Evolutionary conservation across 2,329 filamentous ascomycete genomes (phyloP), one percentile per base, ranked within the genome.

Genomic region (Cytospora piceicola): DNA sequence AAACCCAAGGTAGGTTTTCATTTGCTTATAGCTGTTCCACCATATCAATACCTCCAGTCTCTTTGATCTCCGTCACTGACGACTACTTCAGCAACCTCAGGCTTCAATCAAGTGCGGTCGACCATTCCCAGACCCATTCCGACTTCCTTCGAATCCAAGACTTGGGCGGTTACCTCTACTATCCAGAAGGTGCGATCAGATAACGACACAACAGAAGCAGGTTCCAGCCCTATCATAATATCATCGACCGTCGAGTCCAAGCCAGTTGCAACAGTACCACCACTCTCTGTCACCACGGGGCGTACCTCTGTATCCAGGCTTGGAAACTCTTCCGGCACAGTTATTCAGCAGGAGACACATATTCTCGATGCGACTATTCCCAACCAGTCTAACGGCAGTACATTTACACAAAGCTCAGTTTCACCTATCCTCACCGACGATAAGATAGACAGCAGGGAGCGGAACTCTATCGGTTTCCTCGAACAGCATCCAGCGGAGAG

Each of bases 171-270:
- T 24, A 36, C 51, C 9, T 64, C 65, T 11, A 61, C 65, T 12
- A 32, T 67, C 29, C 58, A 58, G n/a, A 61, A 58, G 39, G n/a
- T 65, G 22, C 59, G 56, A 54, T 58, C 17, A 46, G 46, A 51
- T 7, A 15, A 11, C 15, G 46, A 61, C 12, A 22, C 34, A 6
- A 15, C 32, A 2, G 14, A 22, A 30, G 34, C 29, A 17, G 30
- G 36, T 20, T 42, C 24, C 4, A 53, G 49, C 22, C 32, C 46
- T 56, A n/a, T 24, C 15, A 61, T 24, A 20, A 57, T 58, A 14
- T 11, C 46, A 4, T 39, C 46, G 1, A 36, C 51, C 11, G 39
- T 65, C 12, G 57, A 65, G 27, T 61, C 62, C 17, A 62, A 60
- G 11, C 17, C 58, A 32, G 17, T 39, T 30, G 20, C 29, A 32